Base-by-base conservation (phyloP, 306 rosid genomes). In the Lathyrus tuberosus region DNA sequence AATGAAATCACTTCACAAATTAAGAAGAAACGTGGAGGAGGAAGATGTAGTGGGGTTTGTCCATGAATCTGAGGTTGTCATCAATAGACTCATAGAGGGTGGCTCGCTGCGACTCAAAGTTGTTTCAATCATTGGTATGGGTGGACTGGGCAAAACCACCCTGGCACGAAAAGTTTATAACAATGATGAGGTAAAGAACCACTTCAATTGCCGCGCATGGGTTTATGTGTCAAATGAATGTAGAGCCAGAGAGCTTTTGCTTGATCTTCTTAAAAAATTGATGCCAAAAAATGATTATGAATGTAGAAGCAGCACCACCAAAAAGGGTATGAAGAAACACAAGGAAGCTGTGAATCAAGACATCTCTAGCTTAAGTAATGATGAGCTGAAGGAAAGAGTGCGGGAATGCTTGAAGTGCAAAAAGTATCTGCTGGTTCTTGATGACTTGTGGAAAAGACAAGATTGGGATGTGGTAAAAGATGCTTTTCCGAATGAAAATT, bases 81-180 rank as follows among this genome's bases (percentile, higher is more conserved):
- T 61, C 16, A 37, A 61, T 11, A 18, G 28, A 17, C 67, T 61
- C 30, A 10, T 61, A 16, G 15, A 5, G 3, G 48, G 9, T 35
- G 67, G 5, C 17, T 61, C 10, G 2, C n/a, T 1, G 24, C 3
- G 10, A 12, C 62, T 56, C 47, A 61, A 11, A 1, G 48, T 61
- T 11, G 46, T 61, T 61, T 37, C 67, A 17, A 61, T 61, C 15
- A 61, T 61, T 61, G 67, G 67, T 35, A 61, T 61, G 67, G 67
- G 67, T 61, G 67, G 67, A 37, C 10, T 61, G 67, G 67, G 67
- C 0, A 61, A 61, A 18, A 61, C 48, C 5, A 37, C 67, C 1
- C 67, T 61, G 11, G 67, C 67, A 38, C 5, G 48, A 37, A 61
- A 61, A 15, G 31, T 61, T 10, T 61, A 61, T 18, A 61, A 61